Base-by-base conservation (phyloP, 2,329 filamentous ascomycete genomes). In the Aspergillus proliferans region DNA sequence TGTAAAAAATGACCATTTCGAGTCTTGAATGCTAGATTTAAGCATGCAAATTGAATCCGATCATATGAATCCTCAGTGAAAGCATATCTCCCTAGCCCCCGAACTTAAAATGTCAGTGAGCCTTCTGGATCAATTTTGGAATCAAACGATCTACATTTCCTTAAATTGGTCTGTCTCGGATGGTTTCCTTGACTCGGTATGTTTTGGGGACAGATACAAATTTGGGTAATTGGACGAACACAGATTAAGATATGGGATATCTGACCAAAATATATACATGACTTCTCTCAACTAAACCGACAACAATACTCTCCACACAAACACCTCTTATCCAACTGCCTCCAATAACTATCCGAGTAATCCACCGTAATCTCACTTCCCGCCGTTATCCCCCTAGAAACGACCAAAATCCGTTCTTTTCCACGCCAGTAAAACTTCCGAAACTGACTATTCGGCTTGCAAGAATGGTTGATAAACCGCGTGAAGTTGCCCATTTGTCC, bases 331-430 rank as follows among this genome's bases (percentile, higher is more conserved):
- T 80, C 72, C 43, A 82, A 57, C 24, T 77, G 73, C 43, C 71
- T 69, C 79, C 79, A 82, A 56, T 82, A 82, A 49, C 74, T 74
- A 57, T 78, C 74, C 10, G 77, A 79, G 56, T 82, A 82, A 52
- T 82, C 79, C 5, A 82, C 76, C 9, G 78, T 81, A 45, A 82
- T 71, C 60, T 82, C 79, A 6, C 67, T 65, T 0, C 76, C 78
- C 3, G 78, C 74, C 30, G 73, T 67, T 12, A 82, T 72, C 1
- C 78, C 79, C 50, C 78, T 77, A 46, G 75, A 78, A 5, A 82
- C 79, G 3, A 82, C 65, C 18, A 82, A 66, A 10, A 81, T 75
- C 10, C 77, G 67, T 61, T 82, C 77, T 4, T 71, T 74, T 19
- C 79, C 76, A 15, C 78, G 57, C 79, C 80, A 82, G n/a, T 71